Base-by-base conservation (phyloP, 2,329 filamentous ascomycete genomes). In the Colletotrichum sp. region DNA sequence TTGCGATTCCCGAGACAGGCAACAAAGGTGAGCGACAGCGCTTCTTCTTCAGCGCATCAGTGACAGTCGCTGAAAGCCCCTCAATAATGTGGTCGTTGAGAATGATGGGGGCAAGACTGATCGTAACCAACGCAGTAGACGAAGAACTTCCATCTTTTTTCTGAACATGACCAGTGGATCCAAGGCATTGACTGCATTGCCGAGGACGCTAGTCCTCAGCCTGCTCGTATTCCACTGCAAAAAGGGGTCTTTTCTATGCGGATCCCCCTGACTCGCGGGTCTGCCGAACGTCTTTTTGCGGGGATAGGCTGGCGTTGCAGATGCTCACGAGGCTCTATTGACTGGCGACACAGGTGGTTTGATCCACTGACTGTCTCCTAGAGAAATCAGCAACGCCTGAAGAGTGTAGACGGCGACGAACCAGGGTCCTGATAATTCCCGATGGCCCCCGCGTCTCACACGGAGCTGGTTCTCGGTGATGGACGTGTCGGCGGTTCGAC, bases 241-340 rank as follows among this genome's bases (percentile, higher is more conserved):
- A 64, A 73, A 32, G 70, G 73, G 73, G 39, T 36, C 52, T 49
- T 16, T 49, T 62, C n/a, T n/a, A 26, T 36, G 57, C 24, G 24
- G 70, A 76, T 63, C 57, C 59, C 57, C 59, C 64, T 76, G 64
- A 68, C 32, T 68, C 26, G 34, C 28, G 21, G 72, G 66, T 59
- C 64, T 49, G 67, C 64, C 49, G 34, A 32, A 39, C 16, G 55
- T 34, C 32, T 60, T 49, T 59, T 49, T 64, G 57, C 57, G 64
- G 68, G 70, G 73, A 39, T n/a, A 13, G 3, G 13, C 18, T 39
- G 36, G 72, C 16, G 36, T 16, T 16, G 8, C 49, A 16, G 28
- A 55, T 62, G 21, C 36, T 67, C 24, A 32, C 26, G 36, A 44
- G 52, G 49, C 28, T 18, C 68, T 15, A 6, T 8, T 24, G 52